Evolutionary conservation across 2,329 filamentous ascomycete species (phyloP).

Genomic region (Aspergillus calidoustus): DNA sequence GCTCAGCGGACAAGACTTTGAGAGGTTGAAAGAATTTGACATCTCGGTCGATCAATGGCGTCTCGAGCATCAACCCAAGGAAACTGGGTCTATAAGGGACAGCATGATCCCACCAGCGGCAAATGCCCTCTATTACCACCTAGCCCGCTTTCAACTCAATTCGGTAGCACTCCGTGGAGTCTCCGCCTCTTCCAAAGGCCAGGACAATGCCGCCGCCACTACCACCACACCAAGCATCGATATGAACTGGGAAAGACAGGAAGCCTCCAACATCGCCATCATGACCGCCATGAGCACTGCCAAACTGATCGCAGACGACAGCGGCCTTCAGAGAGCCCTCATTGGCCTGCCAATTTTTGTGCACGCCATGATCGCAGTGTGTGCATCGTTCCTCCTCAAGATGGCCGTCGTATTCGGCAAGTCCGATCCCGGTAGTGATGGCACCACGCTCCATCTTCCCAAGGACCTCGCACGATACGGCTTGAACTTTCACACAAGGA

Average conservation of each 20-base stretch:
- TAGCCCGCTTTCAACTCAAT: slow-evolving; percentile 51
- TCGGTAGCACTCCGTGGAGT: slow-evolving; percentile 34
- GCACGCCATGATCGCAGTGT: slow-evolving; percentile 35
- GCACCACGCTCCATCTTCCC: not conserved
- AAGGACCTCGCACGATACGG: not conserved
- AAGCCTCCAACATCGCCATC: slow-evolving; percentile 35
- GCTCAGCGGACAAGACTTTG: slow-evolving; percentile 49
- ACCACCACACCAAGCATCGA: not conserved
- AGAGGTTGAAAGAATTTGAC: slow-evolving; percentile 40
- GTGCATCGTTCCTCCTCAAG: slow-evolving; percentile 35
- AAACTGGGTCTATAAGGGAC: slow-evolving; percentile 33
- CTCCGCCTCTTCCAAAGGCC: slow-evolving; percentile 28
- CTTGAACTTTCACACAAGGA: not conserved
- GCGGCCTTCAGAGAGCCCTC: slow-evolving; percentile 41
- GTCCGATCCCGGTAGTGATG: not conserved
- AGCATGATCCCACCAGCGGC: slow-evolving; percentile 21
- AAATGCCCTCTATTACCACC: slow-evolving; percentile 24
- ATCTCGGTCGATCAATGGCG: slow-evolving; percentile 46
- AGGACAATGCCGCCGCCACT: no score
- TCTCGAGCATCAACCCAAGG: slow-evolving; percentile 40
- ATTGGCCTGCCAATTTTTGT: slow-evolving; percentile 39
- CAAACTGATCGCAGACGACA: slow-evolving; percentile 40
- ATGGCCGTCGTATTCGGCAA: slow-evolving; percentile 23
- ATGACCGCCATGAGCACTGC: slow-evolving; percentile 42
- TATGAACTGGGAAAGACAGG: slow-evolving; percentile 26